Evolutionary conservation across 148 eudicot species (phyloP).

Genomic region (Salicornia ramosissima): DNA sequence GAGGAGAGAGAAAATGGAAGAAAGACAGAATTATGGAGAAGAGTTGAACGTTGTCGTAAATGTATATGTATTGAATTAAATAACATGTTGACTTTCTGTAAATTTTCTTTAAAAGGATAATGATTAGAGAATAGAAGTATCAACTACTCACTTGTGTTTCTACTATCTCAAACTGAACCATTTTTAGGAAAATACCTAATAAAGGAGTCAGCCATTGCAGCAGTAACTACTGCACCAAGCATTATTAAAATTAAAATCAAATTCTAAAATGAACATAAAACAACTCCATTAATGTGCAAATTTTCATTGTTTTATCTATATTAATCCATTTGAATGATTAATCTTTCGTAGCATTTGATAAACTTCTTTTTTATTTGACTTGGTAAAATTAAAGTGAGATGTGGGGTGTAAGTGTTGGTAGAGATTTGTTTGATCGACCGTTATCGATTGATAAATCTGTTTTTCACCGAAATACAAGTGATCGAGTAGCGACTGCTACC

Average conservation of each 20-base stretch:
- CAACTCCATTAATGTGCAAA: neutral
- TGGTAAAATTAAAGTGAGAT: too few relatives aligned
- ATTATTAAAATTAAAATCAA: neutral
- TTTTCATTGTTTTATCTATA: too few relatives aligned
- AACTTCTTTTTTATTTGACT: too few relatives aligned
- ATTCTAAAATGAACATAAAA: neutral
- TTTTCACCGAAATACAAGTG: too few relatives aligned
- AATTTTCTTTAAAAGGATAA: neutral
- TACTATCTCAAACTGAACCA: neutral
- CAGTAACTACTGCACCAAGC: constrained; percentile 8
- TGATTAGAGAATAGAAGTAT: neutral
- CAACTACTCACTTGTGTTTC: neutral
- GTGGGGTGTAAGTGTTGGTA: too few relatives aligned
- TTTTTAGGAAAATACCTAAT: neutral
- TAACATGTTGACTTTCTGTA: neutral
- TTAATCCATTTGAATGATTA: too few relatives aligned
- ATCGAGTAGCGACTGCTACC: too few relatives aligned
- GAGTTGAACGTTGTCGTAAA: constrained; percentile 8
- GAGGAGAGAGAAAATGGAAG: constrained; percentile 22
- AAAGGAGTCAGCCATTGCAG: neutral
- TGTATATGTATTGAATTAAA: neutral
- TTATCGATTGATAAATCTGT: too few relatives aligned
- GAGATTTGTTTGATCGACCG: too few relatives aligned
- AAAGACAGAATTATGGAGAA: constrained; percentile 6
- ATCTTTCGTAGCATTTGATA: too few relatives aligned